These are phyloP conservation scores for Colletotrichum kahawae DNA, from an alignment of 2,329 filamentous ascomycete genomes.

Conservation along the genomic window DNA sequence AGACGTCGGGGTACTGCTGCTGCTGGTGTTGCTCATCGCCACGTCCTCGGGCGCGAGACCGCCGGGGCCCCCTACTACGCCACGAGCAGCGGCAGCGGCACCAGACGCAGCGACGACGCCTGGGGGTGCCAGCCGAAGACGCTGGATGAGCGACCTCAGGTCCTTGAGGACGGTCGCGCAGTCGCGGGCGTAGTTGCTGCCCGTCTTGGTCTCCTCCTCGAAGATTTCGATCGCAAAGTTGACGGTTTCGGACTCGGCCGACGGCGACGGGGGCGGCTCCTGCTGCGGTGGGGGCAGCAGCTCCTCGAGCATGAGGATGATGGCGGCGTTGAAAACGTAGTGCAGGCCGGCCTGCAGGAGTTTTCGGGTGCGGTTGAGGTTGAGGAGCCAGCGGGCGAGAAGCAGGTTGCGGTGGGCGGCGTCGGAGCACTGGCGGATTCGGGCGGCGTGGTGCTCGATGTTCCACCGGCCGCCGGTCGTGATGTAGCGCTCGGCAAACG, in stretches of 20 bases:
- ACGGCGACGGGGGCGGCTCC: constrained; percentile 16
- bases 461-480: constrained; percentile 27
- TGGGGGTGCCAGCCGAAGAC: constrained; percentile 29
- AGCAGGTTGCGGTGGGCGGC: constrained; percentile 52
- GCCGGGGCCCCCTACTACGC: background rate
- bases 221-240: constrained; percentile 47
- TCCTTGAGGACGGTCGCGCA: constrained; percentile 44
- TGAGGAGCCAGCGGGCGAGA: constrained; percentile 45
- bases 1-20: background rate
- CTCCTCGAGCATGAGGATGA: constrained; percentile 51
- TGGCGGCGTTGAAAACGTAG: constrained; percentile 55
- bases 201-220: constrained; percentile 40
- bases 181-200: constrained; percentile 41
- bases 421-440: constrained; percentile 43
- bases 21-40: background rate
- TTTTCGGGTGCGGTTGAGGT: constrained; percentile 37
- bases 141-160: constrained; percentile 38
- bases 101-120: background rate
- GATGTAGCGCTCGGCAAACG: constrained; percentile 45
- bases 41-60: background rate
- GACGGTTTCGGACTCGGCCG: constrained; percentile 36
- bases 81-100: background rate
- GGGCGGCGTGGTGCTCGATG: constrained; percentile 31
- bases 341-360: constrained; percentile 51
- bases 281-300: constrained; percentile 40